Evolutionary conservation across 2,329 filamentous ascomycete genomes (phyloP).

Genomic region (Rasamsonia emersonii): DNA sequence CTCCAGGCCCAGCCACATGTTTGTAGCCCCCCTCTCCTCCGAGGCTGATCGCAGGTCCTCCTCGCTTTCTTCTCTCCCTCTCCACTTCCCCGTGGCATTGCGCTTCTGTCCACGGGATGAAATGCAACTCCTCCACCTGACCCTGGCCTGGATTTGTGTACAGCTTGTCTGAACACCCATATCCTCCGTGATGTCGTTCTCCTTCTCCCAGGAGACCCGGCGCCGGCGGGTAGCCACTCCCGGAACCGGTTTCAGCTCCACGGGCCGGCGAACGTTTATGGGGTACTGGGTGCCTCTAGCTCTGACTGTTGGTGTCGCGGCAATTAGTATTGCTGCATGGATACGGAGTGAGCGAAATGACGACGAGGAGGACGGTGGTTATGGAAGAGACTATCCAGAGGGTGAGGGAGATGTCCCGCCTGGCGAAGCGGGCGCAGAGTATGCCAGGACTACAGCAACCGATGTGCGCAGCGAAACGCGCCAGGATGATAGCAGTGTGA

Average conservation of each 20-base stretch:
- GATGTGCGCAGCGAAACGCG: constrained; percentile 24
- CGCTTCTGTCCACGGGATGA: constrained; percentile 15
- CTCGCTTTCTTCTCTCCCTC: constrained; percentile 15
- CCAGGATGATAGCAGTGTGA: constrained; percentile 51
- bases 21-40: constrained; percentile 20
- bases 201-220: constrained; percentile 30
- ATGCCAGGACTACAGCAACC: constrained; percentile 26
- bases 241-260: constrained; percentile 33
- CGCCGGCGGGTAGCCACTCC: constrained; percentile 24
- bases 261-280: constrained; percentile 32
- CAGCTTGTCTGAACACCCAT: constrained; percentile 1
- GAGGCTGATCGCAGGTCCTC: constrained; percentile 23
- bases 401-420: constrained; percentile 18
- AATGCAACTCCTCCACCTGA: constrained; percentile 23
- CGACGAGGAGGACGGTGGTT: constrained; percentile 51
- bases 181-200: constrained; percentile 19
- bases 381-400: constrained; percentile 27
- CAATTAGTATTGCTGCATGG: constrained; percentile 81
- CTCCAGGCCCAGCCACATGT: constrained; percentile 32
- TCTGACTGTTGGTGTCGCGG: constrained; percentile 78
- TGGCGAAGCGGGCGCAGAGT: constrained; percentile 20
- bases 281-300: constrained; percentile 84
- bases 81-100: constrained; percentile 10
- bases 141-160: background rate
- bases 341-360: constrained; percentile 85